Evolutionary conservation across 2,329 filamentous ascomycete genomes (phyloP), one percentile per base, ranked within the genome.

Genomic region (Stemphylium beticola): DNA sequence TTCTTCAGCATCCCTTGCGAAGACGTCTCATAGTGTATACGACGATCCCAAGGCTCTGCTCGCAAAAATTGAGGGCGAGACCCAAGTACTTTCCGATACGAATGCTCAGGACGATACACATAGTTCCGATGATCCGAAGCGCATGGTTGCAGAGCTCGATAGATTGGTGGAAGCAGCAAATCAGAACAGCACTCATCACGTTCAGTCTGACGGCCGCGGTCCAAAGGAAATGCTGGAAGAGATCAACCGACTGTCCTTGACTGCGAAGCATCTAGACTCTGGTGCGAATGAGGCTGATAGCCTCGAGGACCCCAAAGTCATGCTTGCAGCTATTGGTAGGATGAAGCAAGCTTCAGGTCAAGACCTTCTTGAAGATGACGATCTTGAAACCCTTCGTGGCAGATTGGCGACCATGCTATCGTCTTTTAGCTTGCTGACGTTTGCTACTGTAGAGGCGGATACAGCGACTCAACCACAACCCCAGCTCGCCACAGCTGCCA

Each of bases 201-300:
- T n/a, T n/a, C n/a, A n/a, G n/a, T n/a, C n/a, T n/a, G n/a, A n/a
- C n/a, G n/a, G n/a, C n/a, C n/a, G n/a, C n/a, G n/a, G n/a, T 20
- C 31, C 43, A 4, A 42, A 45, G 43, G 39, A 36, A 20, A 48
- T 59, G 55, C 53, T 62, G 14, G 49, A 42, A 9, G 58, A 57
- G 12, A 29, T 56, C 14, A 29, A 55, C 20, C 31, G 12, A 44
- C 32, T 11, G 9, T 36, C 10, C 36, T 36, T 2, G 20, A n/a
- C 18, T 15, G 37, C 31, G 15, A 36, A 18, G 15, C 24, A 36
- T 12, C 15, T 29, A 14, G 49, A 15, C 22, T 22, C 26, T 26
- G 43, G 14, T 15, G 9, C 26, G 1, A 26, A 17, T 2, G 43
- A 53, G 10, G 22, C 6, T 10, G 14, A 22, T 15, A 14, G 2